These are phyloP conservation scores for Coemansia sp. DNA, from an alignment of 192 early-diverging fungal species.

Conservation along the genomic window DNA sequence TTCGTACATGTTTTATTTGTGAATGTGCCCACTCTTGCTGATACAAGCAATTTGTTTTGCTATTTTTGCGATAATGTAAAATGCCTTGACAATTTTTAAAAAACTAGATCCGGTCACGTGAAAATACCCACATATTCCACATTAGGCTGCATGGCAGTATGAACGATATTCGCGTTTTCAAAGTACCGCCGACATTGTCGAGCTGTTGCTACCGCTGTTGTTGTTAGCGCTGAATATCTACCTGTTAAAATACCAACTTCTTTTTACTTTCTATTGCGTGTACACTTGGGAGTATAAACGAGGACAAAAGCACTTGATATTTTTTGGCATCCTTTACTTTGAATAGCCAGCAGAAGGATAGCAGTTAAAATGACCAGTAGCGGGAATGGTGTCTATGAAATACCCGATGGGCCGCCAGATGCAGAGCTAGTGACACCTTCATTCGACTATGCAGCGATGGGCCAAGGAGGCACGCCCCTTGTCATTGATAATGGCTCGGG, in stretches of 20 bases:
- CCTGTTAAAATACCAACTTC: background rate
- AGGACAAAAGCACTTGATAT: background rate
- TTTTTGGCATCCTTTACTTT: background rate
- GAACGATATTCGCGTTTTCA: background rate
- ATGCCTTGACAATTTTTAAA: background rate
- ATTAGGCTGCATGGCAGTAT: background rate
- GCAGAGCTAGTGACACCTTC: slow-evolving; percentile 39
- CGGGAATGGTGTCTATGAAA: slow-evolving; percentile 33
- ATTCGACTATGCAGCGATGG: slow-evolving; percentile 58
- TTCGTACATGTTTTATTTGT: no score
- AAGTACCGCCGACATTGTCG: background rate
- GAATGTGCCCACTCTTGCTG: no score
- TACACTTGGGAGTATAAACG: background rate
- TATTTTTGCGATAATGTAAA: background rate
- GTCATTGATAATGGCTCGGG: slow-evolving; percentile 79
- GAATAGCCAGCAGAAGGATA: background rate
- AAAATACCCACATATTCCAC: background rate
- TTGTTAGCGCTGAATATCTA: background rate
- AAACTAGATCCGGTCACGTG: background rate
- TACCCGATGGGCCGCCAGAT: slow-evolving; percentile 50
- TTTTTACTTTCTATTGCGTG: background rate
- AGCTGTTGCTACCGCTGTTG: background rate
- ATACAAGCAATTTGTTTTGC: background rate
- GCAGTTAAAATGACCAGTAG: background rate
- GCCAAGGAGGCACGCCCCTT: slow-evolving; percentile 54